phyloP scores from a whole-genome alignment of 176 grass and related monocot species.

The Carex scoparia region DNA sequence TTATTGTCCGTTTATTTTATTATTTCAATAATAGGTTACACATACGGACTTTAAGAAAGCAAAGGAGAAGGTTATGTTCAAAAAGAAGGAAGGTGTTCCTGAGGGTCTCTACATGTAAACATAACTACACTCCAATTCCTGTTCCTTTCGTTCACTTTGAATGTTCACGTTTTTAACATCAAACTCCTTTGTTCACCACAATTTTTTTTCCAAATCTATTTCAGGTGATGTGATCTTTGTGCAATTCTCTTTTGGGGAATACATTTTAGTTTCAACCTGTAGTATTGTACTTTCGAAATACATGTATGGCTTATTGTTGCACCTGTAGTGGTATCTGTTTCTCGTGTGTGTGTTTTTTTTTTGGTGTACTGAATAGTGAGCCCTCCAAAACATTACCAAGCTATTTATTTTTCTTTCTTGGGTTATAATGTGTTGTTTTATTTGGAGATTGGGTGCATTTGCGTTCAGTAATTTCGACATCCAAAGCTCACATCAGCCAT shows the following conservation, averaged over 20 bases:
- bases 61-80: constrained; percentile 99
- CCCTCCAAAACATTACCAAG: neutral
- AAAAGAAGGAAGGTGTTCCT: constrained; percentile 99
- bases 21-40: constrained; percentile 44
- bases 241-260: neutral
- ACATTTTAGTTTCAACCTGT: constrained; percentile 1
- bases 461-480: neutral
- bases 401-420: neutral
- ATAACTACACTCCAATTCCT: neutral
- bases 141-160: neutral
- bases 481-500: neutral
- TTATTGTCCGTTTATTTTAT: neutral
- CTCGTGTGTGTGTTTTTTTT: neutral
- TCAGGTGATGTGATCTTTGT: constrained; percentile 9
- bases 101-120: constrained; percentile 93
- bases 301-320: neutral
- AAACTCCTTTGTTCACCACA: neutral
- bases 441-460: neutral
- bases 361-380: neutral
- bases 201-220: neutral
- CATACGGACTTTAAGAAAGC: constrained; percentile 91
- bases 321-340: constrained; percentile 11
- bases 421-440: neutral
- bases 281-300: constrained; percentile 5
- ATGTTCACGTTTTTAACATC: neutral